Evolutionary conservation across 2,329 filamentous ascomycete genomes (phyloP).

Genomic region (Sarocladium brachiariae): DNA sequence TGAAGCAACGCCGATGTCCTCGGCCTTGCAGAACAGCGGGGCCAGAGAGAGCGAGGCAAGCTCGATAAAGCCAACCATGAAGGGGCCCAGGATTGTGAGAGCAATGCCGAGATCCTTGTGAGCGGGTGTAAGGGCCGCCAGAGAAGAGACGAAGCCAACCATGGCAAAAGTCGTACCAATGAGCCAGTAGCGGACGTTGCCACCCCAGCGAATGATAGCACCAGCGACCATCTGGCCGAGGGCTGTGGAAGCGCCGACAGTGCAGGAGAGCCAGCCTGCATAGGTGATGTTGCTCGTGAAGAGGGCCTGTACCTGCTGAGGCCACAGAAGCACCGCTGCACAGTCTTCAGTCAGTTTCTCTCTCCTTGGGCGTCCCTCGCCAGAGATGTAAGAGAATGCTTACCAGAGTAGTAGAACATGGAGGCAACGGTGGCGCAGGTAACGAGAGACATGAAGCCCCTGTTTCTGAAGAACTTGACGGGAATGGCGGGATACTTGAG

Average conservation of each 20-base stretch:
- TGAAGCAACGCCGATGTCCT: constrained; percentile 34
- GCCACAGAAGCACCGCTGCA: constrained; percentile 27
- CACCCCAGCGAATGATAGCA: constrained; percentile 25
- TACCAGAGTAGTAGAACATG: constrained; percentile 17
- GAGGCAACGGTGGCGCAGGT: constrained; percentile 28
- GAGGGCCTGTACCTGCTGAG: constrained; percentile 26
- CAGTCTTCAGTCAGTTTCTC: not conserved
- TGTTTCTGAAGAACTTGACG: constrained; percentile 29
- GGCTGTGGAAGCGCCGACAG: constrained; percentile 26
- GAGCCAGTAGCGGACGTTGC: constrained; percentile 29
- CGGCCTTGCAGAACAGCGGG: constrained; percentile 28
- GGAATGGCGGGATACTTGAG: constrained; percentile 30
- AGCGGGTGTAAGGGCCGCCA: constrained; percentile 26
- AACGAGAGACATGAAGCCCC: constrained; percentile 29
- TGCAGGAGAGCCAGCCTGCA: constrained; percentile 30
- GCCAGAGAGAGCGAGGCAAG: constrained; percentile 26
- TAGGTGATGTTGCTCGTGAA: constrained; percentile 28
- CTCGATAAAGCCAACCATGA: constrained; percentile 31
- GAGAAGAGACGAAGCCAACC: constrained; percentile 27
- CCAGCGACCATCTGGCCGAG: constrained; percentile 27
- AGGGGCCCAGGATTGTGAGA: constrained; percentile 28
- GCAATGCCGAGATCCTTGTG: constrained; percentile 25
- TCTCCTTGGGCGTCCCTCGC: too few species aligned
- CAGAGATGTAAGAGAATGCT: constrained; percentile 12
- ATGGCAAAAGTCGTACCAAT: constrained; percentile 30